Percentiles rank a stretch among this genome's conserved stretches.
Evolutionary conservation across 176 grass and related monocot genomes (phyloP).

Genomic region (Ampelocalamus luodianensis): DNA sequence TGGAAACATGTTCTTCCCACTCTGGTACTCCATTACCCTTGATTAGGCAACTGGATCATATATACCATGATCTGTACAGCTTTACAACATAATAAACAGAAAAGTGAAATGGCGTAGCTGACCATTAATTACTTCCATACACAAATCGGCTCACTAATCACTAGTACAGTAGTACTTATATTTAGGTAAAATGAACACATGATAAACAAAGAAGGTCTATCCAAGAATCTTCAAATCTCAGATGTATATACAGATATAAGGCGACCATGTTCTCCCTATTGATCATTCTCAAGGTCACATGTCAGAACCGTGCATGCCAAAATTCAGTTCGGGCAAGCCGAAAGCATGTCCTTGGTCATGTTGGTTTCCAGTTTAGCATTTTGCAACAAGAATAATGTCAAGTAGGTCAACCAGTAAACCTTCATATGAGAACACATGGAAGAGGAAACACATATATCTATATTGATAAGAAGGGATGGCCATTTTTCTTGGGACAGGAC

Average conservation of each 20-base stretch:
- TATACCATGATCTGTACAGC: slow-evolving; percentile 1
- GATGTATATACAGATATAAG: slow-evolving; percentile 23
- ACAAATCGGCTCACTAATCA: background rate
- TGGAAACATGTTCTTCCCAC: slow-evolving; percentile 34
- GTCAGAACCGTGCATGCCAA: background rate
- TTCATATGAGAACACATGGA: background rate
- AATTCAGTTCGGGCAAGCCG: background rate
- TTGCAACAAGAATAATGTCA: background rate
- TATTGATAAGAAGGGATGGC: slow-evolving; percentile 3
- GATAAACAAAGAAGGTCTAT: background rate
- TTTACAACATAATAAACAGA: slow-evolving; percentile 23
- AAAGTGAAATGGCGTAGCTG: slow-evolving; percentile 5
- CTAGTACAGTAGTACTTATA: background rate
- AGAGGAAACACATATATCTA: background rate
- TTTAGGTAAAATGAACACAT: background rate
- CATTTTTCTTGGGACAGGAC: background rate
- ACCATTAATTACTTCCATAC: background rate
- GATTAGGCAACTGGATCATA: slow-evolving; percentile 26
- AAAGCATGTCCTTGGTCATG: background rate
- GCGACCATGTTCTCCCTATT: background rate
- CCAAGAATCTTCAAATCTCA: slow-evolving; percentile 6
- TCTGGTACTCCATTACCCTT: background rate
- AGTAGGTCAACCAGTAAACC: background rate
- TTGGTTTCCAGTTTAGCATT: background rate
- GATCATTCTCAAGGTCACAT: background rate